Base-by-base conservation (phyloP, 2,329 filamentous ascomycete genomes). In the Fusarium pseudograminearum region DNA sequence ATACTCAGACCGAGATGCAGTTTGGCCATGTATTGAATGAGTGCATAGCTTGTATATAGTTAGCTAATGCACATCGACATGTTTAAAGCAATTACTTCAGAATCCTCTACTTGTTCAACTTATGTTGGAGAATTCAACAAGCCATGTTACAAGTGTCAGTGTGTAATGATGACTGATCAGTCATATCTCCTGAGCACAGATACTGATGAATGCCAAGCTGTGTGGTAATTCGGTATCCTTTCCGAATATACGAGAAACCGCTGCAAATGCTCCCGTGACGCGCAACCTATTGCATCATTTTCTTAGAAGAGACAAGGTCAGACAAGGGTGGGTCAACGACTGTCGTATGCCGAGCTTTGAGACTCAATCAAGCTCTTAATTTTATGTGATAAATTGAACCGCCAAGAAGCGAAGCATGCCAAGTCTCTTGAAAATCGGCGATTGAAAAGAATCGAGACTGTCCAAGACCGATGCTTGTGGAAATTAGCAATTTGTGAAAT, bases 301-400 rank as follows among this genome's bases (percentile, higher is more conserved):
- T 26, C 41, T 26, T 24, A 44, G 5, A 44, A 44, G 15, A 11
- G 31, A n/a, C 18, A 26, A 50, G 7, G 28, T 22, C 14, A 31
- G 14, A 20, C 15, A 16, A 30, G 30, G 41, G 61, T 57, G 61
- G 61, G 42, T 16, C 36, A 22, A 16, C 31, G 11, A 16, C 31
- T 48, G 48, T 57, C 50, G 61, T 63, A 64, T 57, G 58, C 61
- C 50, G n/a, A 64, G 61, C 33, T 31, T 14, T 33, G 4, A 46
- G 57, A 22, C 18, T 24, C 7, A 28, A n/a, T n/a, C 7, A 28
- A 18, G 28, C n/a, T 18, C 14, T 41, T 18, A 24, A 48, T 15
- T 40, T 41, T 44, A 42, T 30, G 57, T 20, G 44, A 44, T 44
- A n/a, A 44, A 26, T 28, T 26, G 24, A n/a, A 12, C 12, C n/a